A percentile compares a stretch with the other conserved stretches of the same genome.
Evolutionary conservation across 129 eudicot genomes (phyloP).

Genomic region (Mikania micrantha): DNA sequence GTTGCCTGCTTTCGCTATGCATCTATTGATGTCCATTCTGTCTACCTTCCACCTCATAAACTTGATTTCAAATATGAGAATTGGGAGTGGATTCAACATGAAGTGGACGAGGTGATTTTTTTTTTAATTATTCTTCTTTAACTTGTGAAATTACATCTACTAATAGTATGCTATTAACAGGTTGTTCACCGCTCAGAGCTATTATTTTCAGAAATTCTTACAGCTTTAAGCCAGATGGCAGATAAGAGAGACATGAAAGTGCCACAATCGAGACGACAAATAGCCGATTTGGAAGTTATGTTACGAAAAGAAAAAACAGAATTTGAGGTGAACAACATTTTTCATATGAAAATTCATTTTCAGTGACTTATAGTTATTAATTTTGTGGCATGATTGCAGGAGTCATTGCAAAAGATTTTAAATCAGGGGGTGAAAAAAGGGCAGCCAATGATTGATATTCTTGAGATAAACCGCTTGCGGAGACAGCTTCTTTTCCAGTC

Average conservation of each 20-base stretch:
- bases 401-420: slow-evolving; percentile 42
- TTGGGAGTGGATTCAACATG: slow-evolving; percentile 83
- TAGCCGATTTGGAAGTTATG: slow-evolving; percentile 60
- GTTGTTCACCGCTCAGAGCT: slow-evolving; percentile 62
- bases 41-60: slow-evolving; percentile 80
- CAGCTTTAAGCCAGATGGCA: slow-evolving; percentile 47
- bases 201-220: slow-evolving; percentile 66
- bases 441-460: slow-evolving; percentile 62
- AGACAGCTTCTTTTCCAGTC: slow-evolving; percentile 81
- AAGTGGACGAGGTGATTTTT: slow-evolving; percentile 71
- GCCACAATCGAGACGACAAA: slow-evolving; percentile 43
- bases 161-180: slow-evolving; percentile 38
- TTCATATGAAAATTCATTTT: background rate
- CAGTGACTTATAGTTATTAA: background rate
- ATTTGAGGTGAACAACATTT: slow-evolving; percentile 50
- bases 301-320: slow-evolving; percentile 67
- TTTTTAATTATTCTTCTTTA: background rate
- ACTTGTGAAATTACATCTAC: background rate
- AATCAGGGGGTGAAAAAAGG: slow-evolving; percentile 49
- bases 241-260: slow-evolving; percentile 40
- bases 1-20: slow-evolving; percentile 99
- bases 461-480: slow-evolving; percentile 68
- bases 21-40: slow-evolving; percentile 94
- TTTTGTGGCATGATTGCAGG: slow-evolving; percentile 42
- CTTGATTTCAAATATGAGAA: slow-evolving; percentile 69